A percentile compares a stretch with the other conserved stretches of the same genome.
phyloP scores from a whole-genome alignment of 495 filamentous ascomycete species.

The Stereocaulon alpinum region DNA sequence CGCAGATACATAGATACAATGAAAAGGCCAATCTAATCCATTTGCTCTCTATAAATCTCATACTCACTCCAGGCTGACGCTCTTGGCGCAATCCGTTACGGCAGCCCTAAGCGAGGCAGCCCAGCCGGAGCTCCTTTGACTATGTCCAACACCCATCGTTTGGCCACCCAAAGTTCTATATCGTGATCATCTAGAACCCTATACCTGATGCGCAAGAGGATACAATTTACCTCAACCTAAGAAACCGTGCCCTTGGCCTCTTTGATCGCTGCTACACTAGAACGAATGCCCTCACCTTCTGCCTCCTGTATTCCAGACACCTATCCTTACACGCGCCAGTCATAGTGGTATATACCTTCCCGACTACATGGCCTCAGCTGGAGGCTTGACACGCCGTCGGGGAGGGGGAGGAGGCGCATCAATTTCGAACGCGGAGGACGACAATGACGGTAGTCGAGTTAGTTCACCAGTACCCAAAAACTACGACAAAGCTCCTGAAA shows the following conservation, averaged over 20 bases:
- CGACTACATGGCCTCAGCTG: constrained; percentile 49
- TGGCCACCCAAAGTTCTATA: background rate
- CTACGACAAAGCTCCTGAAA: constrained; percentile 66
- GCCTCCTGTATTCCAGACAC: background rate
- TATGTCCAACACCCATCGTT: too few species aligned
- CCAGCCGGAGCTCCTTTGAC: background rate
- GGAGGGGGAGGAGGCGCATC: constrained; percentile 54
- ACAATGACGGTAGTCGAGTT: constrained; percentile 52
- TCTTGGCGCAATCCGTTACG: background rate
- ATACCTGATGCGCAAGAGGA: background rate
- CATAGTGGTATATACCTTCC: background rate
- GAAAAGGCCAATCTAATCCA: background rate
- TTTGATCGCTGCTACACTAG: background rate
- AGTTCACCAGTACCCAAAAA: constrained; percentile 56
- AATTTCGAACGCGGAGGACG: constrained; percentile 38
- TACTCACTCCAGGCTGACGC: background rate
- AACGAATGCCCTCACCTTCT: constrained; percentile 9
- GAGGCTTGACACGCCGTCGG: constrained; percentile 66
- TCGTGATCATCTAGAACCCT: background rate
- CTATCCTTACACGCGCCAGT: background rate
- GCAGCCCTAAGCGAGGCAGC: background rate
- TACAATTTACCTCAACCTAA: background rate
- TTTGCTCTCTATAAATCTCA: background rate
- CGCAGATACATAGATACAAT: constrained; percentile 1
- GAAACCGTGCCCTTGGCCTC: too few species aligned